Percentiles rank a stretch among this genome's conserved stretches.
Conservation (phyloP, 257 asterid species). For the Nicotiana noctiflora region DNA sequence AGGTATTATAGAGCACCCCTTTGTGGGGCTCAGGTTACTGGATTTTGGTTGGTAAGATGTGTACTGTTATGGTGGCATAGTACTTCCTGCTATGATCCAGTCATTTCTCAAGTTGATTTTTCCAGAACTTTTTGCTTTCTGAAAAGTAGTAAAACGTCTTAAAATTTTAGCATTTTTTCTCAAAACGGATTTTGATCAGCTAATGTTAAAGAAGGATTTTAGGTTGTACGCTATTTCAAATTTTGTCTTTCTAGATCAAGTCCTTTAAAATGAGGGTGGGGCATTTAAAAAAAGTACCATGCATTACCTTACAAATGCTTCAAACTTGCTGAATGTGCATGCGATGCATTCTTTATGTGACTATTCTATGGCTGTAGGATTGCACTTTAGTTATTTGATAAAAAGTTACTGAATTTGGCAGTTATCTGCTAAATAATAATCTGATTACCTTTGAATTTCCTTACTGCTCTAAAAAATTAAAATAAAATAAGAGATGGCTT, state of each 20-base stretch:
- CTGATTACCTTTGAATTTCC: background rate
- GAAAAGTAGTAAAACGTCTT: background rate
- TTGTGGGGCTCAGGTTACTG: conserved; percentile 61
- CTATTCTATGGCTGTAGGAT: background rate
- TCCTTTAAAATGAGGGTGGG: background rate
- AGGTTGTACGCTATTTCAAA: background rate
- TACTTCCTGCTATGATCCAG: conserved; percentile 2
- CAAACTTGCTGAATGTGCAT: background rate
- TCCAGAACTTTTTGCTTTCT: background rate
- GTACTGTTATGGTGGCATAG: conserved; percentile 22
- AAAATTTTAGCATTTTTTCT: background rate
- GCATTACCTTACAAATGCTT: background rate
- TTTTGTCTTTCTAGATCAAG: background rate
- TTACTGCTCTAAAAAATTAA: background rate
- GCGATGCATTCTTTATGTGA: background rate
- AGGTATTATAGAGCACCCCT: conserved; percentile 75
- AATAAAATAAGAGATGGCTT: background rate
- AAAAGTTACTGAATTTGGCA: background rate
- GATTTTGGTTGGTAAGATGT: conserved; percentile 78
- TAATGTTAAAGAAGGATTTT: background rate
- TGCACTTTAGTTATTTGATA: background rate
- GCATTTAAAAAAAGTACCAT: background rate
- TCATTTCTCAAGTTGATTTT: background rate
- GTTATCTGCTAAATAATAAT: background rate
- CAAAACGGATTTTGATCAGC: background rate